phyloP scores from a whole-genome alignment of 106 monocot species.

The Platanthera zijinensis region DNA sequence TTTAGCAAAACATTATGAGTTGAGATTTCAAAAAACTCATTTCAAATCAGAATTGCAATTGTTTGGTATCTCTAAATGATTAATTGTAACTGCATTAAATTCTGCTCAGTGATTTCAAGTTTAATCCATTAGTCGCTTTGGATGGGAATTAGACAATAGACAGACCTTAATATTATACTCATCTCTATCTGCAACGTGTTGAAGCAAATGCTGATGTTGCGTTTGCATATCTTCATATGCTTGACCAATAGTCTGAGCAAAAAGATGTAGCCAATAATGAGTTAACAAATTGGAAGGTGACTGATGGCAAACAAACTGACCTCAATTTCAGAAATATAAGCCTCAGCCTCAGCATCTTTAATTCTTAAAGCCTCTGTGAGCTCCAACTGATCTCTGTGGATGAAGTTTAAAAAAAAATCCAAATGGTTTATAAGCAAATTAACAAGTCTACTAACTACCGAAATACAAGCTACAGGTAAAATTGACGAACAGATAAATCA shows the following conservation, averaged over 20 bases:
- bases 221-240: constrained; percentile 99
- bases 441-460: not conserved
- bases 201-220: constrained; percentile 77
- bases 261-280: not conserved
- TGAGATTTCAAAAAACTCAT: no score
- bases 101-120: not conserved
- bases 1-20: no score
- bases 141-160: not conserved
- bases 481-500: not conserved
- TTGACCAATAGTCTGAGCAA: constrained; percentile 87
- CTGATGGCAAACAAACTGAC: constrained; percentile 17
- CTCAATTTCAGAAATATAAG: constrained; percentile 95
- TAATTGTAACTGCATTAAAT: no score
- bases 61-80: no score
- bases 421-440: not conserved
- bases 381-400: constrained; percentile 56
- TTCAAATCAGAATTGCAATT: no score
- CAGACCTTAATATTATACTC: constrained; percentile 86
- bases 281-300: not conserved
- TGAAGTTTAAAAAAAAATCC: not conserved
- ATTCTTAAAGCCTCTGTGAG: constrained; percentile 85
- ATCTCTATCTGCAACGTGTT: constrained; percentile 78
- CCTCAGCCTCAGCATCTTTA: constrained; percentile 85
- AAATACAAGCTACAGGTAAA: not conserved
- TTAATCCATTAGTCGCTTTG: not conserved